Evolutionary conservation across 2,329 filamentous ascomycete species (phyloP).

Genomic region (Neofusicoccum umdonicola): DNA sequence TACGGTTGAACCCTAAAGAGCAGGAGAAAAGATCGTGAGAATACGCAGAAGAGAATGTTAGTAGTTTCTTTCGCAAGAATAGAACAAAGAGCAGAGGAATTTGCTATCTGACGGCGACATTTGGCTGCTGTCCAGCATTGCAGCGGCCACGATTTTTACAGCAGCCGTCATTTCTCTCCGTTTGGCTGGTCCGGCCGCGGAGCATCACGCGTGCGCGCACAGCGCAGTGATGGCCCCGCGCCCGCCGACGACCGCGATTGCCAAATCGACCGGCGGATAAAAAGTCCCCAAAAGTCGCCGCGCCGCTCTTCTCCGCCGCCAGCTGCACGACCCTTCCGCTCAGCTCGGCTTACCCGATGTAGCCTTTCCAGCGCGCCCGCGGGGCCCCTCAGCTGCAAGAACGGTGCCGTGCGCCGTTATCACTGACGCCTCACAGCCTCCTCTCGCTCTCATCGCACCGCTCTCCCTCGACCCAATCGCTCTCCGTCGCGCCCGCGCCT

Average conservation of each 20-base stretch:
- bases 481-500: background rate
- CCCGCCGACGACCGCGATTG: background rate
- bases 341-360: slow-evolving; percentile 5
- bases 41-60: no score
- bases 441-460: background rate
- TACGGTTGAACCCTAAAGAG: no score
- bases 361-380: background rate
- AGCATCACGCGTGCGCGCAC: background rate
- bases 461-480: background rate
- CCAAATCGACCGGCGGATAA: background rate
- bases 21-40: no score
- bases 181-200: background rate
- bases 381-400: slow-evolving; percentile 10
- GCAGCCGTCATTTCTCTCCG: no score
- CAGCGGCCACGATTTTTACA: no score
- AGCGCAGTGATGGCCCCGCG: background rate
- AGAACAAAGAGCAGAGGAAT: no score
- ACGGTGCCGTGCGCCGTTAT: background rate
- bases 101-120: no score
- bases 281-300: background rate
- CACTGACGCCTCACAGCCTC: background rate
- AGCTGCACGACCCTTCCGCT: background rate
- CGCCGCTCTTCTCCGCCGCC: background rate
- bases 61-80: no score
- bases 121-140: no score